phyloP scores from a whole-genome alignment of 768 basidiomycete species.

The Lactarius hengduanensis region DNA sequence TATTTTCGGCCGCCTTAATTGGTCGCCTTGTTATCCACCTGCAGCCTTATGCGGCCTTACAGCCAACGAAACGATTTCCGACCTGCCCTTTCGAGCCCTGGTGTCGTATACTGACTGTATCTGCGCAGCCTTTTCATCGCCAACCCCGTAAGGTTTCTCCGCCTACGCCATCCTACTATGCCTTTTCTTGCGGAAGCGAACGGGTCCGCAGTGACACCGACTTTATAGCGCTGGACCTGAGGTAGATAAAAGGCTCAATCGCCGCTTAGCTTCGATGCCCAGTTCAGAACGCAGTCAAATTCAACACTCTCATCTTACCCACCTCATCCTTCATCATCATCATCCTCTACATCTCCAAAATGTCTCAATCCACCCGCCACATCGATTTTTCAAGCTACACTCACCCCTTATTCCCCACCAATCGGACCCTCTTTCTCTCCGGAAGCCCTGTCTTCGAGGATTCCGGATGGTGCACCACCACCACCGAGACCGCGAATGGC shows the following conservation, averaged over 20 bases:
- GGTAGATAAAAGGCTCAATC: not conserved
- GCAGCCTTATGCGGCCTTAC: not conserved
- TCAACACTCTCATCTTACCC: not conserved
- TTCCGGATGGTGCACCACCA: not conserved
- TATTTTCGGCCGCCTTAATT: not conserved
- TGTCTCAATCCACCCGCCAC: slow-evolving; percentile 1
- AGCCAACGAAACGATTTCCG: not conserved
- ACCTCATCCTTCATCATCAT: not conserved
- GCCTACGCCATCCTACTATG: not conserved
- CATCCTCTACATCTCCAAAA: not conserved
- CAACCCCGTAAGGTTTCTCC: too few relatives aligned
- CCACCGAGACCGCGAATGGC: slow-evolving; percentile 1
- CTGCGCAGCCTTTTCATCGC: not conserved
- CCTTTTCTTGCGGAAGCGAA: not conserved
- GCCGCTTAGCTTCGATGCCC: not conserved
- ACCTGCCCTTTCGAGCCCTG: not conserved
- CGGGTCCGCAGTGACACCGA: not conserved
- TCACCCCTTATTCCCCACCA: not conserved
- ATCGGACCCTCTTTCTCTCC: not conserved
- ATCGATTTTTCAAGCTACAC: not conserved
- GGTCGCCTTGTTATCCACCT: not conserved
- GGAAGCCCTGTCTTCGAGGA: not conserved
- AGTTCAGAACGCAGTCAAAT: not conserved
- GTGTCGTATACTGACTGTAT: not conserved
- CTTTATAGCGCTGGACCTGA: not conserved